Evolutionary conservation across 352 stramenopile genomes (phyloP).

Genomic region (Plasmopara muralis): DNA sequence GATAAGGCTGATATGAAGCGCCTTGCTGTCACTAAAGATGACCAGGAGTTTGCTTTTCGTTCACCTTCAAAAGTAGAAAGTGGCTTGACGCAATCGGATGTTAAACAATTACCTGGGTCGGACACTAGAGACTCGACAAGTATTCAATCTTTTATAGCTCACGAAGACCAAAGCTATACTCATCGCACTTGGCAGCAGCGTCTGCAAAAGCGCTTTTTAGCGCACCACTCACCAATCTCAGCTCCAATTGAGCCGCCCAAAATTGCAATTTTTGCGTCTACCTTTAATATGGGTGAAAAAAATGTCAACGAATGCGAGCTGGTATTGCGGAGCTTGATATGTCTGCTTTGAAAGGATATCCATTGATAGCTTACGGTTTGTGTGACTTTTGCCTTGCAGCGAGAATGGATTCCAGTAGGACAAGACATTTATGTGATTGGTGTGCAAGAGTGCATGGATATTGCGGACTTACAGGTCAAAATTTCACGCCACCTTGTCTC

Average conservation of each 20-base stretch:
- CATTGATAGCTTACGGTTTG: slow-evolving; percentile 6
- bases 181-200: slow-evolving; percentile 30
- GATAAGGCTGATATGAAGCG: slow-evolving; percentile 26
- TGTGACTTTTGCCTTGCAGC: slow-evolving; percentile 12
- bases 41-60: slow-evolving; percentile 15
- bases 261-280: slow-evolving; percentile 67
- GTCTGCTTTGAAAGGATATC: background rate
- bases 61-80: slow-evolving; percentile 13
- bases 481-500: slow-evolving; percentile 55
- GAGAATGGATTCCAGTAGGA: slow-evolving; percentile 76
- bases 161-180: slow-evolving; percentile 13
- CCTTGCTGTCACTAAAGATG: slow-evolving; percentile 10
- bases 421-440: slow-evolving; percentile 88
- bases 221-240: slow-evolving; percentile 14
- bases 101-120: slow-evolving; percentile 21
- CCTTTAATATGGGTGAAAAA: slow-evolving; percentile 85
- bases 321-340: slow-evolving; percentile 12
- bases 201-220: slow-evolving; percentile 27
- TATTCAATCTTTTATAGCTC: slow-evolving; percentile 9
- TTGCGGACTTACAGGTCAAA: slow-evolving; percentile 60
- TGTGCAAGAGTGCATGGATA: slow-evolving; percentile 88
- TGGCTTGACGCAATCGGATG: slow-evolving; percentile 15
- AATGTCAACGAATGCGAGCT: slow-evolving; percentile 50
- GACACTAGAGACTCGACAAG: slow-evolving; percentile 19
- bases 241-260: slow-evolving; percentile 25